phyloP scores from a whole-genome alignment of 805 yeast genomes.

The Kregervanrija fluxuum region DNA sequence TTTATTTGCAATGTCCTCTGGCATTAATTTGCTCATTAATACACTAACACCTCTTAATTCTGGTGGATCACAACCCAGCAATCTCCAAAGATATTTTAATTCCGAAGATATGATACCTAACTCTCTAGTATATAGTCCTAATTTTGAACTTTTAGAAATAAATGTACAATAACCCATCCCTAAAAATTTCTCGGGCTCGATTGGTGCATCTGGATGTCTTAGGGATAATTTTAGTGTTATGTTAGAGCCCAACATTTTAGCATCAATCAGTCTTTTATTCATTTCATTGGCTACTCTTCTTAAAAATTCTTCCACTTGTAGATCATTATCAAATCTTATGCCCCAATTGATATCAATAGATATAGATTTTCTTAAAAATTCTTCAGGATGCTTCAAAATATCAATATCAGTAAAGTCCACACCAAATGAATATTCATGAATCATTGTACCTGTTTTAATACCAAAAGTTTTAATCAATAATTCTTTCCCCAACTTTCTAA shows the following conservation, averaged over 20 bases:
- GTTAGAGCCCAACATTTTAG: conserved; percentile 45
- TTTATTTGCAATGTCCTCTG: conserved; percentile 20
- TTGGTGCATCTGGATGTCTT: conserved; percentile 60
- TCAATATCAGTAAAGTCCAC: conserved; percentile 56
- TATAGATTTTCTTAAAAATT: conserved; percentile 60
- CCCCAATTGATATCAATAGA: conserved; percentile 93
- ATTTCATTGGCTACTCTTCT: conserved; percentile 54
- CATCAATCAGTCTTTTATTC: conserved; percentile 38
- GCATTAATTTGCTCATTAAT: conserved; percentile 53
- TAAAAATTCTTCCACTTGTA: conserved; percentile 61
- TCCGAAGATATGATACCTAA: conserved; percentile 56
- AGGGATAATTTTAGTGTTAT: conserved; percentile 60
- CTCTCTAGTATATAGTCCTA: conserved; percentile 58
- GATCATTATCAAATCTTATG: conserved; percentile 55
- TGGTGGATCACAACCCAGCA: conserved; percentile 43
- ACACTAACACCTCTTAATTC: conserved; percentile 79
- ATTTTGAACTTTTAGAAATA: conserved; percentile 45
- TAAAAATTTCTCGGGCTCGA: conserved; percentile 67
- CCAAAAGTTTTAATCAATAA: conserved; percentile 52
- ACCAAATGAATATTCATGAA: conserved; percentile 58
- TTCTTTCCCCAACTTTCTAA: conserved; percentile 28
- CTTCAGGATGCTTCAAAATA: conserved; percentile 41
- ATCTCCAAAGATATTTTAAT: conserved; percentile 46
- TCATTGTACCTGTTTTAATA: conserved; percentile 56
- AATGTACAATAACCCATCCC: conserved; percentile 83